Conservation (phyloP, 176 grass and related monocot genomes). For the Oryza meyeriana region DNA sequence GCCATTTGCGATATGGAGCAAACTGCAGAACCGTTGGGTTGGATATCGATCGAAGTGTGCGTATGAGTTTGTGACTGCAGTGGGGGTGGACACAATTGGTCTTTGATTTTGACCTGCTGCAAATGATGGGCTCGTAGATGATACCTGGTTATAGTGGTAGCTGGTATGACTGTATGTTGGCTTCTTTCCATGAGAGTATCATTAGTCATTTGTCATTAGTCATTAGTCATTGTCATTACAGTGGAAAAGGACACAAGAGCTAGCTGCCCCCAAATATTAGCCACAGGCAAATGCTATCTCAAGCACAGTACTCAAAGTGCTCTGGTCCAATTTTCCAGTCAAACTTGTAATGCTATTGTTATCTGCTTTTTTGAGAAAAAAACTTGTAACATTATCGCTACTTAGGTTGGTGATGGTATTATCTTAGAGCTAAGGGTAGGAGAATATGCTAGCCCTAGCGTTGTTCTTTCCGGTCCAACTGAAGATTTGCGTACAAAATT, state of each 20-base stretch:
- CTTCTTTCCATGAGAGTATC: background rate
- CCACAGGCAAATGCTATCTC: background rate
- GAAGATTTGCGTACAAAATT: background rate
- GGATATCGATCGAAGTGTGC: background rate
- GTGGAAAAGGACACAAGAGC: constrained; percentile 8
- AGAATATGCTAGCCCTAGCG: background rate
- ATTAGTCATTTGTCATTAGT: background rate
- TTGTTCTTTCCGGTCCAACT: background rate
- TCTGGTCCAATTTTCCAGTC: background rate
- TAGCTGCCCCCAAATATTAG: background rate
- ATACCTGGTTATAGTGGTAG: background rate
- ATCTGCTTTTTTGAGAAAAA: background rate
- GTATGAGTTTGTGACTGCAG: background rate
- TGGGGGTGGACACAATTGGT: background rate
- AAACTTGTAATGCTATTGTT: background rate
- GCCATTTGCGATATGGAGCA: background rate
- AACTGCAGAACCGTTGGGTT: background rate
- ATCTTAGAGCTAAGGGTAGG: background rate
- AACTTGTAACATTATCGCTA: background rate
- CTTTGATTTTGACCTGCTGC: background rate
- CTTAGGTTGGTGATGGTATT: constrained; percentile 8
- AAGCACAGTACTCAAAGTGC: background rate
- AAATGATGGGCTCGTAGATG: constrained; percentile 7
- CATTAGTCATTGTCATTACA: background rate
- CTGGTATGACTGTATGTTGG: background rate